Evolutionary conservation across 805 yeast species (phyloP), one percentile per base, ranked within the genome.

Genomic region (Pichia californica): DNA sequence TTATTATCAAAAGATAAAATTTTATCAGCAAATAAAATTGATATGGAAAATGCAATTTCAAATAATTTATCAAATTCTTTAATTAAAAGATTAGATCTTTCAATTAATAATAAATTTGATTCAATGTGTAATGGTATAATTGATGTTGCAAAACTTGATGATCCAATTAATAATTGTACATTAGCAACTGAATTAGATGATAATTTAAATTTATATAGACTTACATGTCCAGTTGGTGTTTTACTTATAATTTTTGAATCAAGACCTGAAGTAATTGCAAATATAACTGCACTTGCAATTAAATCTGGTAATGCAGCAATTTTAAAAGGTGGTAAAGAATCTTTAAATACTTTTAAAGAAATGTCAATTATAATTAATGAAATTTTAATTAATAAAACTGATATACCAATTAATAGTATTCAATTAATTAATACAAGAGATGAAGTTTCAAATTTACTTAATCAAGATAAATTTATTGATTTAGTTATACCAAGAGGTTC

Each of bases 401-500:
- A 74, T 20, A 87, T 93, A 45, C 98, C 98, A 21, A 65, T 68
- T 2, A 76, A 80, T 43, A 86, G 97, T 4, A 76, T 93, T 38
- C 96, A 93, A 64, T 70, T 94, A 49, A 85, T 93, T 45, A 80
- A 82, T 52, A 83, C 96, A 4, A 81, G 99, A 59, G 87, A 84
- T 46, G 96, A 89, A 53, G 97, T 93, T 13, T 78, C 87, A 13
- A 91, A 83, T 51, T 73, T 93, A 48, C 68, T 93, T 57, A 69
- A 71, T 40, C 96, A 91, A 66, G 98, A 93, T 63, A 76, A 74
- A 57, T 87, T 82, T 63, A 91, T 93, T 45, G 99, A 93, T 62
- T 73, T 93, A 61, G 99, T 93, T 19, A 88, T 93, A 55, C 99
- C 99, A 48, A 77, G 99, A 57, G 99, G 99, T n/a, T 86, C 96